phyloP scores from a whole-genome alignment of 345 rosid species.

The Eucalyptus dawsonii region DNA sequence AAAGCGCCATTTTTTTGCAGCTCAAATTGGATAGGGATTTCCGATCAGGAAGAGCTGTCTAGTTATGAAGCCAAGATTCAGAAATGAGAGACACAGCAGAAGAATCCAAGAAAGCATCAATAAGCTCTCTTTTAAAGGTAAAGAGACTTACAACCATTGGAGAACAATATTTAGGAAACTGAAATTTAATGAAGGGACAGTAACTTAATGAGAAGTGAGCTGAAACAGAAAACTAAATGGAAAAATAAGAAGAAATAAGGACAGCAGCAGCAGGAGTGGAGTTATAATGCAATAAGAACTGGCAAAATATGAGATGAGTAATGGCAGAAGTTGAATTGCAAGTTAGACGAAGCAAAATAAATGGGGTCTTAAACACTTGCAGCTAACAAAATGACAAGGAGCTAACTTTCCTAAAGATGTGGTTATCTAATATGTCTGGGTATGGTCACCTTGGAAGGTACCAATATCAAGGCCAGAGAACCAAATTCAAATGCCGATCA shows the following conservation, averaged over 20 bases:
- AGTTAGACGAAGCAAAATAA: not conserved
- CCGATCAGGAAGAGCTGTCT: not conserved
- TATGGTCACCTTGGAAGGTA: not conserved
- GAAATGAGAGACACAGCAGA: not conserved
- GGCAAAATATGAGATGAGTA: not conserved
- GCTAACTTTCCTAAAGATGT: not conserved
- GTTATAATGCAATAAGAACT: not conserved
- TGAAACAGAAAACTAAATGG: not conserved
- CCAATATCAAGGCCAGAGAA: not conserved
- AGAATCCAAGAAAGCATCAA: not conserved
- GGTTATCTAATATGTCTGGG: not conserved
- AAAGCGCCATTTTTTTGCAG: slow-evolving; percentile 43
- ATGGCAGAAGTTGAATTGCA: not conserved
- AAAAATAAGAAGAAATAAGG: not conserved
- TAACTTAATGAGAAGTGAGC: not conserved
- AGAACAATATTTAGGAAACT: not conserved
- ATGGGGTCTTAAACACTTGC: not conserved
- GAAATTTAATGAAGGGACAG: not conserved
- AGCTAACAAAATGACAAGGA: not conserved
- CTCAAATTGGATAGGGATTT: not conserved
- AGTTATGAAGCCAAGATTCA: not conserved
- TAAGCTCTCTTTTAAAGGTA: not conserved
- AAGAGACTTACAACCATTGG: not conserved
- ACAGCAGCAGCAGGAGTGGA: not conserved
- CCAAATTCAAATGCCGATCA: not conserved